Percentiles rank a stretch among this genome's conserved stretches.
Conservation (phyloP, 2,329 filamentous ascomycete genomes). For the Trichoderma sp. region DNA sequence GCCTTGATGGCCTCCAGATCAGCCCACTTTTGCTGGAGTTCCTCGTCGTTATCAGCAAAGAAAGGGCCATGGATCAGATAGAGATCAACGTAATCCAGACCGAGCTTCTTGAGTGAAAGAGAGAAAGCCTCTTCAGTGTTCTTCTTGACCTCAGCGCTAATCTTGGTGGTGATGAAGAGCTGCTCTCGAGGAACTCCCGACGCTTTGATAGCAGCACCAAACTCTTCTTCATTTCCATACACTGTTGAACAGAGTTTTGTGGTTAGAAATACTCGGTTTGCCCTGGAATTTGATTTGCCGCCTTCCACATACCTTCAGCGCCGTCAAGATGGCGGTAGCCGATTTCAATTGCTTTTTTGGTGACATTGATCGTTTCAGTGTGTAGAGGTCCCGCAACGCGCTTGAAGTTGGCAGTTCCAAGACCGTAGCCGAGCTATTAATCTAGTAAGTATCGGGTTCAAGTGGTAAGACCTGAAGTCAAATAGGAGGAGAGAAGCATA, state of each 20-base stretch:
- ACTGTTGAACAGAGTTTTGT: conserved; percentile 42
- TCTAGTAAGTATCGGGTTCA: conserved; percentile 4
- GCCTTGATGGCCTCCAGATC: conserved; percentile 68
- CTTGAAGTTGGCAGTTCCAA: conserved; percentile 69
- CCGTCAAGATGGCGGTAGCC: conserved; percentile 76
- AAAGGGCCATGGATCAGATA: conserved; percentile 67
- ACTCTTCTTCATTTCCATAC: conserved; percentile 69
- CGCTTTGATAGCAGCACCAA: conserved; percentile 71
- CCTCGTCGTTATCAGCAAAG: conserved; percentile 52
- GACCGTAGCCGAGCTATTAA: conserved; percentile 67
- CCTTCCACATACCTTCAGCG: conserved; percentile 61
- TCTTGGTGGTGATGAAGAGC: conserved; percentile 71
- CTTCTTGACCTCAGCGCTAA: conserved; percentile 46
- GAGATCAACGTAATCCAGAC: conserved; percentile 71
- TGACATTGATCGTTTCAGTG: conserved; percentile 52
- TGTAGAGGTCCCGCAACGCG: conserved; percentile 55
- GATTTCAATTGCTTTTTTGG: conserved; percentile 66
- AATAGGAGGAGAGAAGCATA: conserved; percentile 40
- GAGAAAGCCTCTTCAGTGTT: conserved; percentile 57
- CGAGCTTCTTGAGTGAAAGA: conserved; percentile 66
- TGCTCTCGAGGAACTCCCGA: conserved; percentile 66
- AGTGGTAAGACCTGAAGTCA: background rate
- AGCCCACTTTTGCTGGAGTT: conserved; percentile 63
- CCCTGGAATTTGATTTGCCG: background rate
- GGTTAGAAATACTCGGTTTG: background rate